Base-by-base conservation (phyloP, 2,329 filamentous ascomycete genomes). In the Colletotrichum falcatum region DNA sequence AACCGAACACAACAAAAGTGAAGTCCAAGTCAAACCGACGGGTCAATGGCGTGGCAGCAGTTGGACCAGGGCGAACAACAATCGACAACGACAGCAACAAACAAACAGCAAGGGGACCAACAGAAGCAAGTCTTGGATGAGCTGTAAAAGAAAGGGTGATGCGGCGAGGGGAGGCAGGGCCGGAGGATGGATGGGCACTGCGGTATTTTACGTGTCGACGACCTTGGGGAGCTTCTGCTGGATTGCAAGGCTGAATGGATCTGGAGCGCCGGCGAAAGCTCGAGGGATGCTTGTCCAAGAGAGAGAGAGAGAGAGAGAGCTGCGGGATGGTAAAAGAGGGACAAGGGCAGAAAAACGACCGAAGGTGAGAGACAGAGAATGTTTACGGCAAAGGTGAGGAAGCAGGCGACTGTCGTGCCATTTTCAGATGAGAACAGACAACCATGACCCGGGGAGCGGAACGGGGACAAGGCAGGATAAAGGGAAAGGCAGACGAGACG, bases 361-460 rank as follows among this genome's bases (percentile, higher is more conserved):
- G 44, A 62, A 23, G 37, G 46, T 54, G 53, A 30, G 61, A 35
- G 53, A 46, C 44, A 46, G 53, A n/a, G 53, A 2, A 16, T 26
- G 33, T 51, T 51, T 39, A 61, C 44, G 44, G 33, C 44, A 51
- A 51, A 51, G 18, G 33, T 33, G 33, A 56, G 9, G 30, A 61
- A 61, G 58, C 28, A 61, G 58, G 49, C 58, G 58, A 49, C n/a
- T 49, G 63, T 70, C 67, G 58, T 44, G 67, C 58, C 67, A 70
- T 62, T 61, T 61, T 44, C 58, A 67, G 64, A 70, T 23, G 58
- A 67, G 67, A 70, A 67, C 42, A 67, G 58, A 58, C 51, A 58
- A 70, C 67, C 30, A 61, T 20, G 44, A 20, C 58, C 42, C 30
- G 28, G 67, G 58, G 37, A 61, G n/a, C 46, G 44, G 63, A 70